Evolutionary conservation across 257 asterid species (phyloP), one percentile per base, ranked within the genome.

Genomic region (Paulownia fortunei): DNA sequence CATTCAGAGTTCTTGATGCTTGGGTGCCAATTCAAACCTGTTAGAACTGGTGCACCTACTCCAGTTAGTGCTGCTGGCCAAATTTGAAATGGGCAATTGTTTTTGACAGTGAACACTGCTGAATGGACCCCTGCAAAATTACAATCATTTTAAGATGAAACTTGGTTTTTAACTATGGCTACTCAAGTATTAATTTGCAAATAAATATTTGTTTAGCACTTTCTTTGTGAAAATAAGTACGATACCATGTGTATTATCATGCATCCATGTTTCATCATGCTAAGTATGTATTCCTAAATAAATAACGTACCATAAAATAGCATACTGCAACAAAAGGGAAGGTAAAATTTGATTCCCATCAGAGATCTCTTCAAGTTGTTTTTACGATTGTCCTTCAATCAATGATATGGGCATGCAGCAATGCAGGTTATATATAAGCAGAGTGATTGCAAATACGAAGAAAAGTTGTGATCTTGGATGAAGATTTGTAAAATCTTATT

Each of bases 11-110:
- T 44, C 8, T 65, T 12, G 84, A 55, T 2, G 80, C 86, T 16
- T 59, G 7, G 89, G 34, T 11, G 73, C 72, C 41, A 89, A 60
- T 5, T 72, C 73, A 21, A 89, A 79, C 92, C 92, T 3, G 92
- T 81, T 1, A 23, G 7, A 12, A 27, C 23, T 15, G 21, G 21
- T 0, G 59, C 26, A 0, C 86, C 92, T 3, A 13, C 0, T 16
- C 86, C 66, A 19, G 88, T 80, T 23, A 72, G 63, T 6, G 88
- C 74, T 37, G 88, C 94, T 0, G 92, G 94, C 90, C 89, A 86
- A 23, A 89, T 80, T 9, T 79, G 68, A 61, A 55, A 82, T 1
- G 82, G 79, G 16, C 90, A 89, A 16, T 81, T 80, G 47, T 84
- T 87, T 9, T 4, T 72, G 9, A 89, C 15, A 2, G 88, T 79